Evolutionary conservation across 176 grass and related monocot genomes (phyloP), one percentile per base, ranked within the genome.

Genomic region (Metroxylon sagu): DNA sequence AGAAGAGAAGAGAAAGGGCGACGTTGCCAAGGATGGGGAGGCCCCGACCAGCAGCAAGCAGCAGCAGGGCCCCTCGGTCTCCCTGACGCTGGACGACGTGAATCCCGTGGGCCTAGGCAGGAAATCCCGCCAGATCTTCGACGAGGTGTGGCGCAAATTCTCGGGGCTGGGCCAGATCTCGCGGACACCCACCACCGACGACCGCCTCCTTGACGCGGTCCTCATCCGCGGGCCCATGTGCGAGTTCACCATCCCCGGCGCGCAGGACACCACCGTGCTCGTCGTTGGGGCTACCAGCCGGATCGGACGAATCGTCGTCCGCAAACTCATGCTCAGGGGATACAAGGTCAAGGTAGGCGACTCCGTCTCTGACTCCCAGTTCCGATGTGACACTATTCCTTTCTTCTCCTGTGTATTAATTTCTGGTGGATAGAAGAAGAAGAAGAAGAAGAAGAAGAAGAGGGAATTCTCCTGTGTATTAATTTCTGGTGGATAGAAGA

Each of bases 101-200:
- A 97, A 87, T 65, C 92, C 92, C 21, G 87, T 97, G 54, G 91
- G 86, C 0, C 77, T 96, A 14, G 92, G 92, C 7, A 86, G 92
- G 3, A 79, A 74, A 7, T 97, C 87, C 15, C 80, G 87, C 60
- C 92, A 90, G 83, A 68, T 97, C 48, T 97, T 97, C 79, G 83
- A 97, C 73, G 92, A 97, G 72, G 87, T 97, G 72, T 97, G 92
- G 87, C 80, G 87, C 70, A 97, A 88, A 75, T 90, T 97, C 86
- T 97, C 92, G n/a, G 86, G 75, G 12, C 81, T 97, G 10, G 92
- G 83, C 4, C 92, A 97, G 83, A 97, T 97, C 57, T 90, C 92
- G 7, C 78, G 90, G 73, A 77, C 92, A 3, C 79, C 88, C 3
- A 59, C 74, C 53, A 54, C 77, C 3, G 69, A 43, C 70, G 14